Base-by-base conservation (phyloP, 441 rosid species). In the Corymbia calophylla region DNA sequence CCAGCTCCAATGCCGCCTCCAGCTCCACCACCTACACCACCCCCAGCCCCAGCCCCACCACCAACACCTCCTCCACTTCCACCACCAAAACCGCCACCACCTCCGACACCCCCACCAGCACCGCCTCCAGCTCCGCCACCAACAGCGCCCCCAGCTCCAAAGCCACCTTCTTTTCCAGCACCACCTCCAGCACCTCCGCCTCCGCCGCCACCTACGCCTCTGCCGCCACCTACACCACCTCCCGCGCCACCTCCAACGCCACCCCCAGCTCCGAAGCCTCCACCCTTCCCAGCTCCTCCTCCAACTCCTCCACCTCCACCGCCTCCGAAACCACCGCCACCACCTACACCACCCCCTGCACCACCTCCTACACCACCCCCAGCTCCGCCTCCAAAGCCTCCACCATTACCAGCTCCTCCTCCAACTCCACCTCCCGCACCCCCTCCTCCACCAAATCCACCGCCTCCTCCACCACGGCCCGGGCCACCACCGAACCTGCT, bases 391-490 rank as follows among this genome's bases (percentile, higher is more conserved):
- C 88, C 88, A 58, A 60, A 29, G 0, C 88, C 88, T 39, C 80
- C 88, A 44, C 88, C 88, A n/a, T 48, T 32, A 25, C 84, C 70
- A 35, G 53, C 87, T 35, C 89, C 70, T 49, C 86, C 89, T 47
- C 89, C 89, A 48, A 51, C 47, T 21, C 89, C 89, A 70, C 85
- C 89, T 51, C 89, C 89, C n/a, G 8, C 58, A 17, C 89, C 87
- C 19, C 66, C 17, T 5, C 88, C 87, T 60, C 93, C 92, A 53
- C 93, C 93, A 66, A 49, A n/a, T 29, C 88, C 90, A 18, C 92
- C 89, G 3, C 94, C 94, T 9, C 93, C 93, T 53, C 93, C 73
- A 5, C 91, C 92, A 10, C 92, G 94, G 5, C 91, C 92, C 3
- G 88, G 92, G 47, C 90, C 92, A 27, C 90, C 94, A 7, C 94